Evolutionary conservation across 208 protist genomes (phyloP).

Genomic region (Leishmania turanica): DNA sequence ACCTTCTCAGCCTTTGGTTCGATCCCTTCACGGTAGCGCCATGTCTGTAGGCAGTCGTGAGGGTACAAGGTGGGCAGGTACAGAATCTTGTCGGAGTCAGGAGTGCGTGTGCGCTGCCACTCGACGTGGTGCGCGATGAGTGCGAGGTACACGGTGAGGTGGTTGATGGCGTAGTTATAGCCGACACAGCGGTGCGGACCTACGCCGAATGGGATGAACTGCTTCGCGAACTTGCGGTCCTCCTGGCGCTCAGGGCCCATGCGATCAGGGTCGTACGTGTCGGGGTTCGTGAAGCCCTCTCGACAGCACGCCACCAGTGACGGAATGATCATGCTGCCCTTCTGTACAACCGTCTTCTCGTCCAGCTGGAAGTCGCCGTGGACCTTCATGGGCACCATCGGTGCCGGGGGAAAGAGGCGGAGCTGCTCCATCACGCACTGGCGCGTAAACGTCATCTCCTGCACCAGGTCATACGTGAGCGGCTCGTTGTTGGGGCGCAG

Average conservation of each 20-base stretch:
- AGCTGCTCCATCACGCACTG: conserved; percentile 88
- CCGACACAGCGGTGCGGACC: conserved; percentile 94
- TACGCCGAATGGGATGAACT: conserved; percentile 93
- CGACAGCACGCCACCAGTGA: conserved; percentile 90
- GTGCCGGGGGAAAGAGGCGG: conserved; percentile 74
- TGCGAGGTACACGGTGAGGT: conserved; percentile 90
- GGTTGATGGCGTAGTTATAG: conserved; percentile 95
- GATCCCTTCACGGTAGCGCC: conserved; percentile 61
- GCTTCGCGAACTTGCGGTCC: conserved; percentile 87
- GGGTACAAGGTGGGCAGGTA: conserved; percentile 94
- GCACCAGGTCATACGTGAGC: conserved; percentile 82
- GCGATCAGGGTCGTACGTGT: conserved; percentile 94
- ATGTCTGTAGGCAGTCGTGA: conserved; percentile 82
- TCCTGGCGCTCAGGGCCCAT: conserved; percentile 90
- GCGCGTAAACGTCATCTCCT: conserved; percentile 91
- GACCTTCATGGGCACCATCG: conserved; percentile 86
- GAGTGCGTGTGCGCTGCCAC: conserved; percentile 83
- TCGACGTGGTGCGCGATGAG: conserved; percentile 67
- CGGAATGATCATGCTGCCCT: conserved; percentile 92
- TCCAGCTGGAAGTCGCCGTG: conserved; percentile 81
- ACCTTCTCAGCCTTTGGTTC: conserved; percentile 19
- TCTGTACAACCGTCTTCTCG: conserved; percentile 82
- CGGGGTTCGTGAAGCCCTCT: conserved; percentile 90
- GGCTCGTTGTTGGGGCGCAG: conserved; percentile 82
- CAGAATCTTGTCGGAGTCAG: conserved; percentile 89